Percentiles rank a stretch among this genome's conserved stretches.
phyloP scores from a whole-genome alignment of 768 basidiomycete species.

The Mycena pura region DNA sequence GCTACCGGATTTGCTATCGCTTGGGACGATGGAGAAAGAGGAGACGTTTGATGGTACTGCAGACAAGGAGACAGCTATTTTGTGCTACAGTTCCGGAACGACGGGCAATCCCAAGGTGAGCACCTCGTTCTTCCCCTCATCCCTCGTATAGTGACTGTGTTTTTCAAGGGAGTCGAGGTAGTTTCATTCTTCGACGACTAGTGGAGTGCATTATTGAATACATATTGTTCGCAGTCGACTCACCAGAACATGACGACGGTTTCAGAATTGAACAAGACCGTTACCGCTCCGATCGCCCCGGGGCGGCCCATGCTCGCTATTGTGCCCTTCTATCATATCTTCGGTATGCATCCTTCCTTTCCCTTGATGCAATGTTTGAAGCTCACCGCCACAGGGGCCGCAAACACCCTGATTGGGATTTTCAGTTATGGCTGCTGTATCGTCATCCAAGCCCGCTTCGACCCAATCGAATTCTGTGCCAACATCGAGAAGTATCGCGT shows the following conservation, averaged over 20 bases:
- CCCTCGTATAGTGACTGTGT: neutral
- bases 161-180: constrained; percentile 23
- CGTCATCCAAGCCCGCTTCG: constrained; percentile 60
- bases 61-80: constrained; percentile 32
- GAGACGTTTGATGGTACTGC: constrained; percentile 32
- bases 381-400: neutral
- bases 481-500: constrained; percentile 60
- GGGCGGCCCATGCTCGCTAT: constrained; percentile 55
- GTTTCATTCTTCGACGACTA: neutral
- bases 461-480: constrained; percentile 56
- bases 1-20: constrained; percentile 22
- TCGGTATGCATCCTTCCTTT: constrained; percentile 30
- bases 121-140: neutral
- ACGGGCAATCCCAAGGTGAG: constrained; percentile 65
- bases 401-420: constrained; percentile 17
- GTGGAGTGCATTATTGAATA: neutral
- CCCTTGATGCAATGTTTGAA: constrained; percentile 29
- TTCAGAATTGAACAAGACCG: constrained; percentile 45
- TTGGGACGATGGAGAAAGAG: constrained; percentile 25
- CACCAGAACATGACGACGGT: constrained; percentile 60
- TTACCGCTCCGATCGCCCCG: constrained; percentile 38
- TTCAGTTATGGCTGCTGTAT: constrained; percentile 49
- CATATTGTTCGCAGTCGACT: constrained; percentile 49
- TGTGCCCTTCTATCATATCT: constrained; percentile 48
- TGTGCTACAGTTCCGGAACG: constrained; percentile 53